These are phyloP conservation scores for Hygrophoropsis aurantiaca DNA, from an alignment of 768 basidiomycete genomes.

Conservation along the genomic window DNA sequence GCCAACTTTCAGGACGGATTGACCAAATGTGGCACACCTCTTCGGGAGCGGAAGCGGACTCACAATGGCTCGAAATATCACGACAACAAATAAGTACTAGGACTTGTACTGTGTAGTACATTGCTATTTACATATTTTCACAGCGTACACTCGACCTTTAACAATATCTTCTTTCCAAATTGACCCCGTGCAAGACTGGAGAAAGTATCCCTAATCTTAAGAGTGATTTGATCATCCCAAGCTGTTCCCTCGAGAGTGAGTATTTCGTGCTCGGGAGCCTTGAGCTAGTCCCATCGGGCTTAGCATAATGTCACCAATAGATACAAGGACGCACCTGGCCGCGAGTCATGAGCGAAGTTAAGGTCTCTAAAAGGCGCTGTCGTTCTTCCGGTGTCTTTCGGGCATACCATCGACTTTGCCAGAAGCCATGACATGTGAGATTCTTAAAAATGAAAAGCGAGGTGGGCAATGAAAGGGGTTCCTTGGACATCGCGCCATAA, in stretches of 20 bases:
- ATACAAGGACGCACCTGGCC: constrained; percentile 44
- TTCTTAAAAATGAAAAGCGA: constrained; percentile 86
- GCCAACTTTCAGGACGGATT: constrained; percentile 17
- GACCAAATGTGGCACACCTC: constrained; percentile 25
- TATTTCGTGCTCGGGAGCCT: constrained; percentile 69
- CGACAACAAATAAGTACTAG: too few species aligned
- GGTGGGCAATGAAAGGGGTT: constrained; percentile 74
- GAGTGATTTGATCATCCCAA: constrained; percentile 37
- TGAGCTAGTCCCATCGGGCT: constrained; percentile 46
- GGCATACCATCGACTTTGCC: constrained; percentile 74
- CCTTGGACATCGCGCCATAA: constrained; percentile 89
- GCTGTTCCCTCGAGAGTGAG: constrained; percentile 46
- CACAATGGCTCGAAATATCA: too few species aligned
- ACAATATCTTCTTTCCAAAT: constrained; percentile 50
- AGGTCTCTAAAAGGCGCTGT: constrained; percentile 45
- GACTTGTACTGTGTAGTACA: too few species aligned
- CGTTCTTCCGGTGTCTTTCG: constrained; percentile 48
- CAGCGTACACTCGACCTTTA: constrained; percentile 35
- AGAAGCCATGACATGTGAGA: constrained; percentile 73
- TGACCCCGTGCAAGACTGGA: constrained; percentile 33
- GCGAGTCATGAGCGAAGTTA: constrained; percentile 53
- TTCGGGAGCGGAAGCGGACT: too few species aligned
- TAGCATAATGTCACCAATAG: constrained; percentile 4
- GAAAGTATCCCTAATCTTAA: constrained; percentile 34
- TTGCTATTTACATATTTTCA: too few species aligned